Percentiles rank a stretch among this genome's conserved stretches.
Conservation (phyloP, 805 yeast species). For the Citeromyces nyonsensis region DNA sequence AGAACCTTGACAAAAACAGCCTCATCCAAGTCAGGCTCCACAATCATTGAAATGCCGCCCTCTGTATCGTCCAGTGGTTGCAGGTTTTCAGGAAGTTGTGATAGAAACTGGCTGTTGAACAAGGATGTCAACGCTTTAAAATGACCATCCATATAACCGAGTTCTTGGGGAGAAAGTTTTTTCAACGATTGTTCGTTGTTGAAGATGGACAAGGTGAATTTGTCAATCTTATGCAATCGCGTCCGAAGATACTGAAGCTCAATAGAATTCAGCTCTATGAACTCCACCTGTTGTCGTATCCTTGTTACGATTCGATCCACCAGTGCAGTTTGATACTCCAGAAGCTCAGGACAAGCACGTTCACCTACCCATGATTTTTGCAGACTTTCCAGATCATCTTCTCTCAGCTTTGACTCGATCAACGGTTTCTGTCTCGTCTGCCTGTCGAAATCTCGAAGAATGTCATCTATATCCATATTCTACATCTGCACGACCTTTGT, state of each 20-base stretch:
- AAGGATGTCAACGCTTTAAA: slow-evolving; percentile 45
- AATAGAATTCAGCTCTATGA: slow-evolving; percentile 64
- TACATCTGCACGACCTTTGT: too few relatives aligned
- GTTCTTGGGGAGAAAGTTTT: slow-evolving; percentile 44
- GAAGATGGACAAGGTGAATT: slow-evolving; percentile 43
- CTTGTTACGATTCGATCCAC: slow-evolving; percentile 41
- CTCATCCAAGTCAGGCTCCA: slow-evolving; percentile 56
- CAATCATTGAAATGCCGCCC: slow-evolving; percentile 61
- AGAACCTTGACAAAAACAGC: slow-evolving; percentile 62
- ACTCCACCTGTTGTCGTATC: slow-evolving; percentile 57
- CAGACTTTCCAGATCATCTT: slow-evolving; percentile 25
- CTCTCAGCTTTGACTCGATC: slow-evolving; percentile 10
- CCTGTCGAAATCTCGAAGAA: slow-evolving; percentile 48
- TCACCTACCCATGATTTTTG: slow-evolving; percentile 69
- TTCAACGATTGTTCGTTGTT: slow-evolving; percentile 18
- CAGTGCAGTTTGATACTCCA: slow-evolving; percentile 53
- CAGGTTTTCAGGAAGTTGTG: slow-evolving; percentile 48
- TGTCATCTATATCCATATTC: slow-evolving; percentile 50
- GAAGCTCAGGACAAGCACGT: slow-evolving; percentile 74
- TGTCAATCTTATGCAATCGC: slow-evolving; percentile 63
- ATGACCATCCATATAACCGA: slow-evolving; percentile 54
- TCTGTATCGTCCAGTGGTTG: slow-evolving; percentile 66
- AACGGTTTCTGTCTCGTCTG: slow-evolving; percentile 10
- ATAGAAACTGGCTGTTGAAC: slow-evolving; percentile 52
- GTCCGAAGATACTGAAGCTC: slow-evolving; percentile 70